Percentiles rank a stretch among this genome's conserved stretches.
These are phyloP conservation scores for Spergularia marina DNA, from an alignment of 148 eudicot genomes.

Conservation along the genomic window DNA sequence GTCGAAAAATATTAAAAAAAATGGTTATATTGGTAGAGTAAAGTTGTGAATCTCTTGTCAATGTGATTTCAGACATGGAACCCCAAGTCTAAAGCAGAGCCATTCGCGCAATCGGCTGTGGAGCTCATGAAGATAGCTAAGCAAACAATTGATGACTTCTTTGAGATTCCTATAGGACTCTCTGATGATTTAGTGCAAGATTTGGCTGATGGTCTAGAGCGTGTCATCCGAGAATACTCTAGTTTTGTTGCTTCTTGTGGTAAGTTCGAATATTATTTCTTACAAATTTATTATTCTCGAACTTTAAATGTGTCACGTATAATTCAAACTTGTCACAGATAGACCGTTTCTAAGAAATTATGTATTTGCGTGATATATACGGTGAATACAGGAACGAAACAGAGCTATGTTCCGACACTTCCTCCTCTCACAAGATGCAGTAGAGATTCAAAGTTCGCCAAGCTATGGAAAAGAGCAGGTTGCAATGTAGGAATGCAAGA, in stretches of 20 bases:
- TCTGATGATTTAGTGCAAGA: slow-evolving; percentile 66
- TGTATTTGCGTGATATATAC: neutral
- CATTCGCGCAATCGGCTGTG: slow-evolving; percentile 73
- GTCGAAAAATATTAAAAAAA: too few relatives aligned
- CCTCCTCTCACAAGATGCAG: slow-evolving; percentile 91
- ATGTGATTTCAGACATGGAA: slow-evolving; percentile 80
- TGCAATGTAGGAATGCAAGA: slow-evolving; percentile 49
- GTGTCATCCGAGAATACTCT: slow-evolving; percentile 62
- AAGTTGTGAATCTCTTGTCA: neutral
- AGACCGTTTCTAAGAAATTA: too few relatives aligned
- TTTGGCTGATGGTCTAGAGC: slow-evolving; percentile 65
- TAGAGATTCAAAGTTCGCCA: slow-evolving; percentile 57
- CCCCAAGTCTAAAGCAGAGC: slow-evolving; percentile 88
- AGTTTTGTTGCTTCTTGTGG: slow-evolving; percentile 86
- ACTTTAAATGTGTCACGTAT: too few relatives aligned
- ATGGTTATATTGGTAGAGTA: neutral
- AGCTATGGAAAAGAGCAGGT: slow-evolving; percentile 69
- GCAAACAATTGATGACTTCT: slow-evolving; percentile 66
- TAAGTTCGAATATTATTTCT: slow-evolving; percentile 27
- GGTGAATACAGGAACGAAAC: slow-evolving; percentile 63
- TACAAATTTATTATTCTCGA: neutral
- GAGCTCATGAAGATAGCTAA: slow-evolving; percentile 57
- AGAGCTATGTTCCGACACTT: slow-evolving; percentile 83
- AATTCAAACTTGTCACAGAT: too few relatives aligned
- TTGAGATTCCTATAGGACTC: slow-evolving; percentile 59